Percentiles rank a stretch among this genome's conserved stretches.
Evolutionary conservation across 2,329 filamentous ascomycete genomes (phyloP).

Genomic region (Fusarium sp.): DNA sequence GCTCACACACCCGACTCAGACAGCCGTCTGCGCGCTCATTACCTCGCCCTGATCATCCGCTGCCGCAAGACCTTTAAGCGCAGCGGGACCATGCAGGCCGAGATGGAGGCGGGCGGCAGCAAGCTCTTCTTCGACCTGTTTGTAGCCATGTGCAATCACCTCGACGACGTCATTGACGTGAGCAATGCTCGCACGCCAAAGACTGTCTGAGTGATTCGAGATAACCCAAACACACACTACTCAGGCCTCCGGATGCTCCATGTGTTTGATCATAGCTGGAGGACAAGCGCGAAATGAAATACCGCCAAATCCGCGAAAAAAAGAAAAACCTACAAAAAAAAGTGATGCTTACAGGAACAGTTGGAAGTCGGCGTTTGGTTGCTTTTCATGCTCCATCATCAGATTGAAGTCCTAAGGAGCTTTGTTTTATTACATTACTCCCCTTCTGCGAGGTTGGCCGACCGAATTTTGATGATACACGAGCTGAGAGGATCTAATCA

Average conservation of each 20-base stretch:
- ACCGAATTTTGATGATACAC: conserved; percentile 55
- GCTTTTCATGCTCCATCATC: conserved; percentile 57
- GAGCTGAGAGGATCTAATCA: conserved; percentile 53
- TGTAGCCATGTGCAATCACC: conserved; percentile 97
- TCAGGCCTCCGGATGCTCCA: conserved; percentile 36
- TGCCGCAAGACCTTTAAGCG: conserved; percentile 97
- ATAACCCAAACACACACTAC: conserved; percentile 19
- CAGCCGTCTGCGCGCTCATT: conserved; percentile 92
- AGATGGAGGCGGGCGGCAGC: conserved; percentile 91
- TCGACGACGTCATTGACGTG: conserved; percentile 93
- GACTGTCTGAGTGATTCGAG: conserved; percentile 58
- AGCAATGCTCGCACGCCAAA: conserved; percentile 71
- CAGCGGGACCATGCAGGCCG: conserved; percentile 97
- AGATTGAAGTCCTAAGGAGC: conserved; percentile 63
- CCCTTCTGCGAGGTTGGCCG: conserved; percentile 64
- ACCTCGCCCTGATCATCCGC: conserved; percentile 96
- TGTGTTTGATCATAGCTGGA: conserved; percentile 38
- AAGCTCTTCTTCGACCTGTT: conserved; percentile 99
- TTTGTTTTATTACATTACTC: conserved; percentile 51
- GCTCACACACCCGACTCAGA: conserved; percentile 93
- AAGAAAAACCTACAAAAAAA: conserved; percentile 36
- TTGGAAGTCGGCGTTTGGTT: conserved; percentile 43
- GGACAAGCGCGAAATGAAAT: conserved; percentile 32
- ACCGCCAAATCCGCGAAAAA: conserved; percentile 38
- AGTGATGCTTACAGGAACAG: conserved; percentile 34